These are phyloP conservation scores for Paraconiothyrium sp. DNA, from an alignment of 2,329 filamentous ascomycete genomes.

Conservation along the genomic window DNA sequence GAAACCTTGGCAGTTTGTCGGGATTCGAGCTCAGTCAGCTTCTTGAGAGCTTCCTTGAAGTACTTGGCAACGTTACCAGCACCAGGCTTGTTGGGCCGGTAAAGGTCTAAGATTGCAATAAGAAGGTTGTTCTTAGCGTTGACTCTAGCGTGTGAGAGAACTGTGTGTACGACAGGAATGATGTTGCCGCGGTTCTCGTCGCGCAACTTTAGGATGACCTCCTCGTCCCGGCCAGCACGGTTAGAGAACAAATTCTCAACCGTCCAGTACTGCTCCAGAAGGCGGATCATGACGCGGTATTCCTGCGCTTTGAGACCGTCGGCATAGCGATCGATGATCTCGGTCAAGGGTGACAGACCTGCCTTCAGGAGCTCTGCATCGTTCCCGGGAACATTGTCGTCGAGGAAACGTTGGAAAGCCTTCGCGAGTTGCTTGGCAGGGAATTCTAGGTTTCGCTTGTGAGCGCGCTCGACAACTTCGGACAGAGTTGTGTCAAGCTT, in stretches of 20 bases:
- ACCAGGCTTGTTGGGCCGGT: conserved; percentile 92
- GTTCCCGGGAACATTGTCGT: conserved; percentile 78
- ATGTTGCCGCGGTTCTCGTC: conserved; percentile 97
- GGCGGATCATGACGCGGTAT: conserved; percentile 78
- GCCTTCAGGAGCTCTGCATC: conserved; percentile 79
- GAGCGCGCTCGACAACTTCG: conserved; percentile 86
- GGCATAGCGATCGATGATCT: conserved; percentile 80
- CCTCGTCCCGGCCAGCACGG: conserved; percentile 86
- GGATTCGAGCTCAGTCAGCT: conserved; percentile 89
- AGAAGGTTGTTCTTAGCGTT: conserved; percentile 94
- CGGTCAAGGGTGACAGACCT: conserved; percentile 77
- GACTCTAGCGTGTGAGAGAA: conserved; percentile 92
- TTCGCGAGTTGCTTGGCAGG: conserved; percentile 88
- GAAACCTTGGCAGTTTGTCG: conserved; percentile 92
- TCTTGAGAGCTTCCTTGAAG: conserved; percentile 82
- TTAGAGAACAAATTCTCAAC: conserved; percentile 90
- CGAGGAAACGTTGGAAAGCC: conserved; percentile 85
- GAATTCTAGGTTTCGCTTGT: conserved; percentile 82
- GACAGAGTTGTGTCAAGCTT: conserved; percentile 86
- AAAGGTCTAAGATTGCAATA: conserved; percentile 90
- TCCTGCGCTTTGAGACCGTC: conserved; percentile 94
- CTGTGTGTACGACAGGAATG: conserved; percentile 82
- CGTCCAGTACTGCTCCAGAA: conserved; percentile 83
- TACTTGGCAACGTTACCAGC: conserved; percentile 88
- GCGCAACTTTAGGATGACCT: conserved; percentile 90